Evolutionary conservation across 148 eudicot species (phyloP).

Genomic region (Cornus suecica): DNA sequence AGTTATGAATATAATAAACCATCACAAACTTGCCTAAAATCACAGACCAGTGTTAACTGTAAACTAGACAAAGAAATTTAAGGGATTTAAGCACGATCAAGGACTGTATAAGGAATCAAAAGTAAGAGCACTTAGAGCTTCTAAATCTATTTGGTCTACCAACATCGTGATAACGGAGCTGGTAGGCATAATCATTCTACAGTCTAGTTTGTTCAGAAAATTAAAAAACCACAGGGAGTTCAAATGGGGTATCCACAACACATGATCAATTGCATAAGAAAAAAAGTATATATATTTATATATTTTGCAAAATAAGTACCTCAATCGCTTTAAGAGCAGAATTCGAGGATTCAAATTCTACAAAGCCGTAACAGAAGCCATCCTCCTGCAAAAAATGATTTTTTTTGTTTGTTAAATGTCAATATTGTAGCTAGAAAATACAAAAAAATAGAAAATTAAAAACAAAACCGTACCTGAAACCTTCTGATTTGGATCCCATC

Average conservation of each 20-base stretch:
- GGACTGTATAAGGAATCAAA: neutral
- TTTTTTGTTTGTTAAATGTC: constrained; percentile 1
- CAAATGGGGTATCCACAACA: no score
- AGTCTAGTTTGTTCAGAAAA: neutral
- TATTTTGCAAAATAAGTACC: no score
- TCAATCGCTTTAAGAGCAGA: constrained; percentile 55
- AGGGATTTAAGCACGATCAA: neutral
- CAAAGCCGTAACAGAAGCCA: constrained; percentile 74
- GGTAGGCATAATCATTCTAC: neutral
- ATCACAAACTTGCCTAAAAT: neutral
- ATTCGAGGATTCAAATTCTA: constrained; percentile 56
- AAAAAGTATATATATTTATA: neutral
- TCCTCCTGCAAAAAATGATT: constrained; percentile 24
- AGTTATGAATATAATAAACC: no score
- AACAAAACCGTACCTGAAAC: constrained; percentile 26
- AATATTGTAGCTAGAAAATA: neutral
- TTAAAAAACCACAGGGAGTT: no score
- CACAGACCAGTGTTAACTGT: neutral
- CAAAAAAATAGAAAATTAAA: neutral
- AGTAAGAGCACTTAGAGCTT: neutral
- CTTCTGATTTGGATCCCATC: constrained; percentile 41
- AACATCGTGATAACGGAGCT: neutral
- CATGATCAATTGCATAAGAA: neutral
- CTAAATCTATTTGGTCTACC: neutral
- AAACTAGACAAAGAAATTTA: no score